A percentile compares a stretch with the other conserved stretches of the same genome.
These are phyloP conservation scores for Ophiobolus disseminans DNA, from an alignment of 2,329 filamentous ascomycete species.

Conservation along the genomic window DNA sequence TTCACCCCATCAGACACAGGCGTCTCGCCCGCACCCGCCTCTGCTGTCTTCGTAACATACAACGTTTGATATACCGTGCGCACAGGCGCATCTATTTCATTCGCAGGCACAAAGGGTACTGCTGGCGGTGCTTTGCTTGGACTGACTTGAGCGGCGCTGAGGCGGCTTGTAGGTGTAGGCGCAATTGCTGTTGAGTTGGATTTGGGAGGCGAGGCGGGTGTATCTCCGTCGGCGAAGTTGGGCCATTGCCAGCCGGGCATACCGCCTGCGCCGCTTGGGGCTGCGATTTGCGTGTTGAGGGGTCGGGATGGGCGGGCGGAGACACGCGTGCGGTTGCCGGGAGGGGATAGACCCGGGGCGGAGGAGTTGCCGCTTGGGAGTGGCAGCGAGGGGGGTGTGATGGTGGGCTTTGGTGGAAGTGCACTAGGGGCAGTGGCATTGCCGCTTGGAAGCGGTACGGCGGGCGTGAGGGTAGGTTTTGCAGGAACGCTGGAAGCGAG, in stretches of 20 bases:
- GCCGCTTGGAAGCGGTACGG: constrained; percentile 1
- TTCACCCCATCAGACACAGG: constrained; percentile 13
- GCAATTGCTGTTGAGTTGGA: constrained; percentile 7
- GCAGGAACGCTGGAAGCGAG: not conserved
- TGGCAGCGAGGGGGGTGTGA: constrained; percentile 3
- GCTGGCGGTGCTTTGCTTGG: constrained; percentile 5
- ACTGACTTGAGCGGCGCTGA: constrained; percentile 10
- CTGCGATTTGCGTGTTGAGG: constrained; percentile 10
- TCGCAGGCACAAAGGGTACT: constrained; percentile 7
- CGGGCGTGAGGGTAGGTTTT: constrained; percentile 4
- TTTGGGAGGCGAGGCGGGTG: constrained; percentile 6
- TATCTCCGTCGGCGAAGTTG: not conserved
- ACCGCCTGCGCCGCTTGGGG: constrained; percentile 12
- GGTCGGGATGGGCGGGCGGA: constrained; percentile 8
- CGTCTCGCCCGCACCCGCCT: constrained; percentile 12
- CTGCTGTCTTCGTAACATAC: constrained; percentile 20
- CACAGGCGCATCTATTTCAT: constrained; percentile 6
- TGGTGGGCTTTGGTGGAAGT: not conserved
- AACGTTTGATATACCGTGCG: constrained; percentile 24
- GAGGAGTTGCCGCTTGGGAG: not conserved
- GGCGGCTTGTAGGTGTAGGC: constrained; percentile 8
- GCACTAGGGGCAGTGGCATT: not conserved
- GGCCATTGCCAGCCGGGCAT: constrained; percentile 37
- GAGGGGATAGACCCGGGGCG: constrained; percentile 7
- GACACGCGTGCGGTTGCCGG: not conserved